A percentile compares a stretch with the other conserved stretches of the same genome.
Conservation (phyloP, 2,329 filamentous ascomycete species). For the Neocatenulostroma microsporum region DNA sequence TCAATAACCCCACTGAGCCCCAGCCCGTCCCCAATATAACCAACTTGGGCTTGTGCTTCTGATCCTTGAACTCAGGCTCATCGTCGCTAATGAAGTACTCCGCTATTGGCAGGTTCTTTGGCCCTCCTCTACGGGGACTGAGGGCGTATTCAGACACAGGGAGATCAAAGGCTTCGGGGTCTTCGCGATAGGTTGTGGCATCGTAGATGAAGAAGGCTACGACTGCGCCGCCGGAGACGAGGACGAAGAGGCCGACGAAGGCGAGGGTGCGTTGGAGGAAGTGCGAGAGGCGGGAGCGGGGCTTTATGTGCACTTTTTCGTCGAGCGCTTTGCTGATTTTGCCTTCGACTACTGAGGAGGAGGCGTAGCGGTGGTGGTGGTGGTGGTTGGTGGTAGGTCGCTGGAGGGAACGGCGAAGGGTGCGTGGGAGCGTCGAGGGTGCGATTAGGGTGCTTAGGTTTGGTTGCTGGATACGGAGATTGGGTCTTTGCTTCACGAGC, state of each 20-base stretch:
- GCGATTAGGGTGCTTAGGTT: slow-evolving; percentile 5
- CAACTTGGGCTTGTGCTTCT: slow-evolving; percentile 83
- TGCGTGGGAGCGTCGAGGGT: slow-evolving; percentile 14
- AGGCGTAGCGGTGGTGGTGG: slow-evolving; percentile 16
- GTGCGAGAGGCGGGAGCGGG: slow-evolving; percentile 31
- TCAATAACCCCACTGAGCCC: slow-evolving; percentile 87
- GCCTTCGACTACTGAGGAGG: slow-evolving; percentile 6
- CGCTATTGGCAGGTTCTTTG: slow-evolving; percentile 89
- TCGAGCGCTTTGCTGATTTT: background rate
- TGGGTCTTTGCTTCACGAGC: background rate
- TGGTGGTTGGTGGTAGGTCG: slow-evolving; percentile 12
- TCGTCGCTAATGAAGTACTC: slow-evolving; percentile 85
- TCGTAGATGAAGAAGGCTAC: slow-evolving; percentile 90
- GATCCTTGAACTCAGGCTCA: slow-evolving; percentile 61
- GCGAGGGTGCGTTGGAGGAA: slow-evolving; percentile 64
- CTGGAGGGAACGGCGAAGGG: slow-evolving; percentile 10
- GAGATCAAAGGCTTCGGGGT: slow-evolving; percentile 60
- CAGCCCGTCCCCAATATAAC: slow-evolving; percentile 92
- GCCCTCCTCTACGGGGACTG: slow-evolving; percentile 71
- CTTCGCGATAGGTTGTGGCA: slow-evolving; percentile 77
- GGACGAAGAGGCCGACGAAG: slow-evolving; percentile 65
- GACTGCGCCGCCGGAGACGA: slow-evolving; percentile 61
- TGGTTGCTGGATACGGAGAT: slow-evolving; percentile 4
- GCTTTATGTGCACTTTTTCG: slow-evolving; percentile 7
- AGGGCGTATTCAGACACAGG: slow-evolving; percentile 78